Evolutionary conservation across 2,329 filamentous ascomycete genomes (phyloP).

Genomic region (Colletotrichum tabaci): DNA sequence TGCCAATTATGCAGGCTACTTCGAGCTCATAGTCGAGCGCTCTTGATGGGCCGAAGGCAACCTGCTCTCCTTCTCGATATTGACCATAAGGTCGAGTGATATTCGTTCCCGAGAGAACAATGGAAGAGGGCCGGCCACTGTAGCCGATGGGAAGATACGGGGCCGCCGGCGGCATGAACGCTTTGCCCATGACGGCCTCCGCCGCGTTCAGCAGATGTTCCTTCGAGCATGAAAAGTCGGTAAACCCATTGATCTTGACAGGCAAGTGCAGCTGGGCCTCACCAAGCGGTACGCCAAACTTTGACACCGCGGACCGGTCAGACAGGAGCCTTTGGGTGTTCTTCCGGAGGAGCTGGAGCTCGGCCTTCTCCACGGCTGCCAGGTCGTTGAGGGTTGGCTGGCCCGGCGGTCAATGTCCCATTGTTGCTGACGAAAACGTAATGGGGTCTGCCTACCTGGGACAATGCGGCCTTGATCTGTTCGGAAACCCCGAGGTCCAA

Average conservation of each 20-base stretch:
- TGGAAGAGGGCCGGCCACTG: conserved; percentile 67
- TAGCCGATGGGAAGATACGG: conserved; percentile 68
- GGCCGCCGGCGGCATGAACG: conserved; percentile 60
- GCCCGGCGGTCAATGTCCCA: conserved; percentile 48
- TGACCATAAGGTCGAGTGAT: conserved; percentile 64
- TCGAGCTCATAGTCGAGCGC: conserved; percentile 62
- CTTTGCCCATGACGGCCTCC: conserved; percentile 55
- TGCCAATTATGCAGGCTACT: conserved; percentile 61
- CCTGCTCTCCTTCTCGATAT: conserved; percentile 45
- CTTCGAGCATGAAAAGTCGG: conserved; percentile 69
- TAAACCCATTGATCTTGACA: conserved; percentile 67
- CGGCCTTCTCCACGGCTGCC: conserved; percentile 58
- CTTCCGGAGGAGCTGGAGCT: conserved; percentile 57
- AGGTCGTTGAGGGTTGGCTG: conserved; percentile 63
- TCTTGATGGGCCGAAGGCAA: conserved; percentile 50
- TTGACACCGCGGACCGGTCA: conserved; percentile 7
- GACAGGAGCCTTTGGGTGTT: conserved; percentile 55
- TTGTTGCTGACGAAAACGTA: conserved; percentile 38
- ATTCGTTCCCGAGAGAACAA: conserved; percentile 64
- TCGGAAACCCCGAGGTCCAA: conserved; percentile 49
- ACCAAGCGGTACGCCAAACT: conserved; percentile 38
- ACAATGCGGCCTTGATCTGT: conserved; percentile 18
- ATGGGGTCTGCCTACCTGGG: conserved; percentile 3
- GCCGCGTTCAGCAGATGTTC: conserved; percentile 68
- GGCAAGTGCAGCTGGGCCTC: conserved; percentile 65